Evolutionary conservation across 1,284 basidiomycete species (phyloP), one percentile per base, ranked within the genome.

Genomic region (Cryptococcus amylolentus): DNA sequence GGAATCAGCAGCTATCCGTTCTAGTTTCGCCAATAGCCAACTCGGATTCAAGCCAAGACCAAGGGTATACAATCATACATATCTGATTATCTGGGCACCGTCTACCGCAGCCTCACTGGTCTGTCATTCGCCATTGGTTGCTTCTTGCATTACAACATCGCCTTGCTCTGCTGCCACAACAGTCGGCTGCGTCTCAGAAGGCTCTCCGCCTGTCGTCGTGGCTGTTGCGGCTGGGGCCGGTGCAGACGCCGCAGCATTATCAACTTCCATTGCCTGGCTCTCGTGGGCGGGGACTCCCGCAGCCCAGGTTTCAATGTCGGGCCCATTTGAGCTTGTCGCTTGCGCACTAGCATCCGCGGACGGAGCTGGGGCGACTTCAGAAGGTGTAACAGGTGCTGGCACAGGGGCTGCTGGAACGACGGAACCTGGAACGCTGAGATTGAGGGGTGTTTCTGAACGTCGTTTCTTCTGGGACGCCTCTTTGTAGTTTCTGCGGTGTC

Each of bases 401-500:
- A 42, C 37, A 20, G 40, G n/a, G 18, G 52, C 41, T 14, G 35
- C 18, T 20, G 50, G 26, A n/a, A 28, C 42, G 23, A 40, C 16
- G 14, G 41, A 42, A 23, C 10, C 5, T 35, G 20, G 31, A 5
- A 35, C 41, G 20, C 23, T n/a, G n/a, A 26, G 31, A 53, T 38
- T 13, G 12, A 23, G 43, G 37, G 31, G 42, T 9, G 31, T 14
- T 37, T 39, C 13, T 38, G 42, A 39, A 8, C 44, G 51, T 42
- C n/a, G 27, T 28, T 52, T 57, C 42, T 61, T 57, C 28, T 57
- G 46, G 9, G 52, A 39, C 28, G 52, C 42, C n/a, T 67, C 66
- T 47, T 70, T 69, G 57, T 76, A 70, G 43, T 62, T 69, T 51
- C 74, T 73, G 6, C 72, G 67, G 61, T 78, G 75, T 59, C 64